Base-by-base conservation (phyloP, 371 early-diverging fungal genomes). In the Rhizopus stolonifer region DNA sequence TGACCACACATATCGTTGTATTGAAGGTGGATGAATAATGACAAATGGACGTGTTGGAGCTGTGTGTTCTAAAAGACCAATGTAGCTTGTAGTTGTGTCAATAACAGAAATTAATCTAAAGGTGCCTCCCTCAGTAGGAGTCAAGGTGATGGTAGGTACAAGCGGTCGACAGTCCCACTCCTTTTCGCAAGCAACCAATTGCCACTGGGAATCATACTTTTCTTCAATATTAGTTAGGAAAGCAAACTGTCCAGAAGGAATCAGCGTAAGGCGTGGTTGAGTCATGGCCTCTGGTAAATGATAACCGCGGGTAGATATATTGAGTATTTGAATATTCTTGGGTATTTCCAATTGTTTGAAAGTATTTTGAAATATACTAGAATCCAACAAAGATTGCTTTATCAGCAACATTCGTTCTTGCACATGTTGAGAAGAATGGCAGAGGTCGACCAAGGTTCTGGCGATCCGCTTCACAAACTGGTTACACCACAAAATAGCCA, bases 401-500 rank as follows among this genome's bases (percentile, higher is more conserved):
- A 63, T 54, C 13, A 63, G 33, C 3, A 17, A 43, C 60, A 67
- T 54, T 7, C 68, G 55, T 1, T 50, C 36, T 1, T 43, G 36
- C 6, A 54, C 42, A 13, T 57, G 26, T 13, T 21, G 25, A 21
- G 21, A 1, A 24, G 44, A 22, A 14, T 58, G 61, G 15, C 79
- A 61, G 5, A 71, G 66, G 36, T 88, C 81, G 15, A 82, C 77
- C 13, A 85, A 46, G 13, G 85, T 64, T 2, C 62, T 49, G 0
- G 84, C 72, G 13, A 88, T 58, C 3, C 65, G 61, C 9, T 74
- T 70, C 6, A 86, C 83, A 45, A 96, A 74, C 69, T 97, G 97
- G 52, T 89, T 88, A 52, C 96, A 97, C 98, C 98, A 97, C 40
- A 97, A 64, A 40, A 95, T 89, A 17, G 88, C 83, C 58, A 87